A percentile compares a stretch with the other conserved stretches of the same genome.
Conservation (phyloP, 495 filamentous ascomycete genomes). For the Trypethelium eluteriae region DNA sequence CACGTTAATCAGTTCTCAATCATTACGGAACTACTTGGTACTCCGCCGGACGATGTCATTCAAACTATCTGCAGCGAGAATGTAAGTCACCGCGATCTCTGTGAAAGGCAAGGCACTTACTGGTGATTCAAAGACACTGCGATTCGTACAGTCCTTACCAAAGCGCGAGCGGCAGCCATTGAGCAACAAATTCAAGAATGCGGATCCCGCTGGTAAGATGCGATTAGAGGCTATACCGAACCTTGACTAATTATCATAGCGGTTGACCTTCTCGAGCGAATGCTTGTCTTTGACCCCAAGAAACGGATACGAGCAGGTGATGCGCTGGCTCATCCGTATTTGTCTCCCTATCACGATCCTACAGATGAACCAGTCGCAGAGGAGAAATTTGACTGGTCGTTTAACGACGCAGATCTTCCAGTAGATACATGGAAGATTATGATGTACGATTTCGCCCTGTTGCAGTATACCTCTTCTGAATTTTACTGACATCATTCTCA, state of each 20-base stretch:
- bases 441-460: constrained; percentile 61
- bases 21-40: constrained; percentile 94
- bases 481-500: constrained; percentile 34
- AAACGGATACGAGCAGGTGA: constrained; percentile 79
- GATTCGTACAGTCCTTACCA: constrained; percentile 97
- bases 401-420: constrained; percentile 95
- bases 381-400: constrained; percentile 99
- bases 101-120: not conserved
- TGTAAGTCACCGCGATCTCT: constrained; percentile 45
- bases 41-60: constrained; percentile 97
- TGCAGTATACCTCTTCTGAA: not conserved
- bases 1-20: constrained; percentile 99
- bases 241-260: constrained; percentile 45
- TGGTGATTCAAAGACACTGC: constrained; percentile 57
- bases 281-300: constrained; percentile 96
- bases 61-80: constrained; percentile 98
- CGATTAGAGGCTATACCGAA: not conserved
- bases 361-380: constrained; percentile 91
- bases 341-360: constrained; percentile 93
- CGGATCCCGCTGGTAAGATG: constrained; percentile 74
- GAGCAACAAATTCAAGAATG: constrained; percentile 89
- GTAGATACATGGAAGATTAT: constrained; percentile 99
- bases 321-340: constrained; percentile 84
- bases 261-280: constrained; percentile 85
- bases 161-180: constrained; percentile 87